A percentile compares a stretch with the other conserved stretches of the same genome.
phyloP scores from a whole-genome alignment of 2,329 filamentous ascomycete species.

The Calonectria pseudoturangicola region DNA sequence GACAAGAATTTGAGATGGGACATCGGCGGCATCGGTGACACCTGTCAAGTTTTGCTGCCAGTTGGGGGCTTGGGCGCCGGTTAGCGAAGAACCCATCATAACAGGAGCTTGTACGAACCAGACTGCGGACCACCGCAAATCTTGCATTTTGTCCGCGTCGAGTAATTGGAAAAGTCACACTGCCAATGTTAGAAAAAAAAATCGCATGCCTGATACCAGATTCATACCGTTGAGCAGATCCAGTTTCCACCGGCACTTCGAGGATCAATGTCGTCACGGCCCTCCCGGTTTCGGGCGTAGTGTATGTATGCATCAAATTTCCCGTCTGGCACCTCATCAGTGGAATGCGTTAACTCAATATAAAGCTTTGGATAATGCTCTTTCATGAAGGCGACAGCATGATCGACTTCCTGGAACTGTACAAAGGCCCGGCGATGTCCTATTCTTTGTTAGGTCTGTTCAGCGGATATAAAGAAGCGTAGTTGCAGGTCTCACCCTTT shows the following conservation, averaged over 20 bases:
- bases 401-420: slow-evolving; percentile 62
- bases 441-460: slow-evolving; percentile 51
- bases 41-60: slow-evolving; percentile 66
- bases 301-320: slow-evolving; percentile 63
- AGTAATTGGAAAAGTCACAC: slow-evolving; percentile 65
- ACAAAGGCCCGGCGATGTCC: slow-evolving; percentile 65
- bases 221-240: slow-evolving; percentile 59
- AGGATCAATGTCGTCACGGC: slow-evolving; percentile 55
- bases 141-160: slow-evolving; percentile 62
- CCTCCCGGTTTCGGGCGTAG: slow-evolving; percentile 63
- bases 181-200: slow-evolving; percentile 49
- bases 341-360: slow-evolving; percentile 60
- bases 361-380: slow-evolving; percentile 64
- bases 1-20: slow-evolving; percentile 84
- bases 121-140: slow-evolving; percentile 59
- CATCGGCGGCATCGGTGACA: slow-evolving; percentile 69
- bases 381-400: slow-evolving; percentile 65
- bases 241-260: slow-evolving; percentile 56
- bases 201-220: neutral
- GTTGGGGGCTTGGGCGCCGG: slow-evolving; percentile 48
- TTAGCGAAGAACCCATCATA: neutral
- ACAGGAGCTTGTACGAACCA: slow-evolving; percentile 50
- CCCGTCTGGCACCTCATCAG: slow-evolving; percentile 63
- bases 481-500: slow-evolving; percentile 53
- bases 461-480: neutral